These are phyloP conservation scores for Leccinum pallidistipes DNA, from an alignment of 1,284 basidiomycete genomes.

Conservation along the genomic window DNA sequence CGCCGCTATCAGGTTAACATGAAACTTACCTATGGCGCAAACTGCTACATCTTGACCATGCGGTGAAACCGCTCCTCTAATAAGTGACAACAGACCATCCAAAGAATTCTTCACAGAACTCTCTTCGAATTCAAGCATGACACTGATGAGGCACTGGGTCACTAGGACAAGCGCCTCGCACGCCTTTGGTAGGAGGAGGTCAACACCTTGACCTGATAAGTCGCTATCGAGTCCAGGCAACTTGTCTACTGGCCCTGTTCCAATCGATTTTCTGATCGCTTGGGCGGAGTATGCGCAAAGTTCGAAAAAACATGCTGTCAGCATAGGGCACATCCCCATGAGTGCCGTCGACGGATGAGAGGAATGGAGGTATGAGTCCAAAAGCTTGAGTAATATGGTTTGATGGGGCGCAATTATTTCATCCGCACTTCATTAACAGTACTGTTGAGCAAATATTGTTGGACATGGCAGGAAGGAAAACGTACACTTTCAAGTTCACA, in stretches of 20 bases:
- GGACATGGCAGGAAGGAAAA: constrained; percentile 7
- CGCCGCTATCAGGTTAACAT: not conserved
- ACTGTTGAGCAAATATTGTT: constrained; percentile 12
- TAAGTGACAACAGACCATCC: constrained; percentile 38
- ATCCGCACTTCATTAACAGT: constrained; percentile 46
- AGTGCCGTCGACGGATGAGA: constrained; percentile 34
- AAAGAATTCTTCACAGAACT: constrained; percentile 15
- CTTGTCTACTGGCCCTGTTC: constrained; percentile 19
- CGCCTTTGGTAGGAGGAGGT: constrained; percentile 68
- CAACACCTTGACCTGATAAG: constrained; percentile 38
- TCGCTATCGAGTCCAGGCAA: not conserved
- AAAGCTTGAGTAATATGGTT: constrained; percentile 79
- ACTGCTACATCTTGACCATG: constrained; percentile 51
- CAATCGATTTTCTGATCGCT: constrained; percentile 51
- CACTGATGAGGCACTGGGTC: constrained; percentile 72
- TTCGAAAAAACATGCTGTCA: constrained; percentile 53
- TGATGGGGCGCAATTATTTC: constrained; percentile 84
- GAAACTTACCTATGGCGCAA: constrained; percentile 57
- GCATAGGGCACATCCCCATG: constrained; percentile 48
- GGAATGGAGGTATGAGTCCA: constrained; percentile 78
- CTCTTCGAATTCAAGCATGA: constrained; percentile 45
- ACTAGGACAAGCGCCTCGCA: constrained; percentile 80
- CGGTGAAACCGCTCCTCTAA: constrained; percentile 43
- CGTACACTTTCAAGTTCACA: constrained; percentile 51
- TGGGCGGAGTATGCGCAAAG: constrained; percentile 52